These are phyloP conservation scores for Diaporthe nobilis DNA, from an alignment of 2,329 filamentous ascomycete species.

Conservation along the genomic window DNA sequence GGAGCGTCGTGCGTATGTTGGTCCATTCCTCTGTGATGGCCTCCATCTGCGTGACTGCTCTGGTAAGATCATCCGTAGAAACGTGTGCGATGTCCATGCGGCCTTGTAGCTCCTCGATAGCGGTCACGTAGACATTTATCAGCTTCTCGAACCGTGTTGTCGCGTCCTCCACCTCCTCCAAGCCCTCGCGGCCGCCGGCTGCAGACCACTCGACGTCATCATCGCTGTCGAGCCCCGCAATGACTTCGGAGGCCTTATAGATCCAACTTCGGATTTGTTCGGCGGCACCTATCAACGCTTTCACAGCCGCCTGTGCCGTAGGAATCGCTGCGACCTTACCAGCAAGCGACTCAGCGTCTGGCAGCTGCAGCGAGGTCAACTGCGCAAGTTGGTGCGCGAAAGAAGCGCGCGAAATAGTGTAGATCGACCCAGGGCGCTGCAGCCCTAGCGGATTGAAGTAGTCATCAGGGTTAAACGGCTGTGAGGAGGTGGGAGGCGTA, in stretches of 20 bases:
- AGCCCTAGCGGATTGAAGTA: constrained; percentile 78
- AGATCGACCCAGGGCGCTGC: constrained; percentile 86
- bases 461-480: constrained; percentile 62
- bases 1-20: constrained; percentile 82
- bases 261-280: constrained; percentile 97
- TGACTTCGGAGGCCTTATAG: constrained; percentile 88
- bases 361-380: constrained; percentile 89
- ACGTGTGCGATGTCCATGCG: constrained; percentile 83
- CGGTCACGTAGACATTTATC: constrained; percentile 91
- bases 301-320: constrained; percentile 86
- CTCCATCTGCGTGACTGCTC: constrained; percentile 91
- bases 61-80: constrained; percentile 77
- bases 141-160: constrained; percentile 89
- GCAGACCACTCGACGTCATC: constrained; percentile 99
- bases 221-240: constrained; percentile 90
- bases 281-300: constrained; percentile 86
- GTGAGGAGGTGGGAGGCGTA: constrained; percentile 57
- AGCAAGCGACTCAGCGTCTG: constrained; percentile 86
- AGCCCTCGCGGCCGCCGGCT: constrained; percentile 83
- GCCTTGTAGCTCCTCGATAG: constrained; percentile 91
- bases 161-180: constrained; percentile 80
- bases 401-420: constrained; percentile 91
- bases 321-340: constrained; percentile 88
- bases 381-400: constrained; percentile 95
- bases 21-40: constrained; percentile 87